Evolutionary conservation across 805 yeast genomes (phyloP), one percentile per base, ranked within the genome.

Genomic region (Zygosaccharomyces siamensis): DNA sequence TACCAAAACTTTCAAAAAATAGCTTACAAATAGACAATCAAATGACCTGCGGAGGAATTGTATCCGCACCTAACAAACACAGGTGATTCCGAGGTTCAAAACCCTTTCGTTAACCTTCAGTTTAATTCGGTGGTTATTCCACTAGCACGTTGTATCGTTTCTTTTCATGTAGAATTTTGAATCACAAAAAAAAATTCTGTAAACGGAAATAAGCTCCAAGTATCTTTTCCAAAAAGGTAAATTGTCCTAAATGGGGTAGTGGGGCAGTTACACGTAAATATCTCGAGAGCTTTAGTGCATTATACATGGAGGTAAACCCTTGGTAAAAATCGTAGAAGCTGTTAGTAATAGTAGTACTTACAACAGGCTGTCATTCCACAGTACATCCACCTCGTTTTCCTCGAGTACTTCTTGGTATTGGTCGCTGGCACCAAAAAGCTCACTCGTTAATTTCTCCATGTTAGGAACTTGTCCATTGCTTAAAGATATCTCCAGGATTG

Each of bases 331-430:
- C 24, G 2, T 8, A 10, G 4, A 11, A 36, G 11, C 12, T 11
- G 11, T 23, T 18, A 4, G 26, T 18, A 32, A 31, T 12, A 16
- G 36, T 35, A n/a, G 21, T 3, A 26, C 46, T 39, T 39, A 59
- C 27, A 49, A 44, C 27, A 61, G 46, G 37, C 64, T 63, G 52
- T 69, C 74, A 7, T 68, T 69, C 66, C 74, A 71, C 43, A 73
- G 66, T 30, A 76, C 70, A 44, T 75, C 79, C 35, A 75, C 75
- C 11, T 73, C 69, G 54, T 76, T 72, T 20, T 69, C 74, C 52
- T 70, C 72, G 39, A 77, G 56, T n/a, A 76, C 74, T 27, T 71
- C 73, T 49, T 73, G 77, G 43, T 74, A 71, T 11, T 73, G 72
- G 46, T 71, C 69, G 26, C 71, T 71, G 0, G 78, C 77, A 38